Evolutionary conservation across 2,329 filamentous ascomycete species (phyloP).

Genomic region (Zymoseptoria ardabiliae): DNA sequence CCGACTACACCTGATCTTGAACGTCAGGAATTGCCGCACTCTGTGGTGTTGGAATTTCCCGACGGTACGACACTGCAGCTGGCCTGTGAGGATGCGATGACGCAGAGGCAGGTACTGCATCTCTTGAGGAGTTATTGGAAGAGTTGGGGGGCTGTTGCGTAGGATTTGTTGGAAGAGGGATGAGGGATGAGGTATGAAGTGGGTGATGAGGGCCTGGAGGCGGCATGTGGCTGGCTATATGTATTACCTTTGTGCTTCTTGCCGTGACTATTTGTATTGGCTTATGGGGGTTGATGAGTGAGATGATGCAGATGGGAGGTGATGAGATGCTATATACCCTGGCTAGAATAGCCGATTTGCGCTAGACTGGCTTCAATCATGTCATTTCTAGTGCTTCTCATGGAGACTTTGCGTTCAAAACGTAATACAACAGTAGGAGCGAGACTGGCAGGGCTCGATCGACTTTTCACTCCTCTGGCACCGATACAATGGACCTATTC

Average conservation of each 20-base stretch:
- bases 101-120: conserved; percentile 44
- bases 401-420: too few species aligned
- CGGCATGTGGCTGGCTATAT: too few species aligned
- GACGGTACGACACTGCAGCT: conserved; percentile 57
- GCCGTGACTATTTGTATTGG: background rate
- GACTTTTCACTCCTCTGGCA: background rate
- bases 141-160: conserved; percentile 11
- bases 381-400: background rate
- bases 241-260: background rate
- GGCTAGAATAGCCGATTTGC: background rate
- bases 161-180: background rate
- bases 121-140: conserved; percentile 27
- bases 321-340: background rate
- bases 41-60: conserved; percentile 57
- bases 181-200: too few species aligned
- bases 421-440: too few species aligned
- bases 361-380: background rate
- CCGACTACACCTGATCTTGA: conserved; percentile 85
- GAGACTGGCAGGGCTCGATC: background rate
- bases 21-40: conserved; percentile 86
- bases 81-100: conserved; percentile 51
- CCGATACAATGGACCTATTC: background rate
- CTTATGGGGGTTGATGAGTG: background rate
- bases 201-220: background rate
- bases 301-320: background rate